Base-by-base conservation (phyloP, 2,329 filamentous ascomycete species). In the Pseudogymnoascus sp. region DNA sequence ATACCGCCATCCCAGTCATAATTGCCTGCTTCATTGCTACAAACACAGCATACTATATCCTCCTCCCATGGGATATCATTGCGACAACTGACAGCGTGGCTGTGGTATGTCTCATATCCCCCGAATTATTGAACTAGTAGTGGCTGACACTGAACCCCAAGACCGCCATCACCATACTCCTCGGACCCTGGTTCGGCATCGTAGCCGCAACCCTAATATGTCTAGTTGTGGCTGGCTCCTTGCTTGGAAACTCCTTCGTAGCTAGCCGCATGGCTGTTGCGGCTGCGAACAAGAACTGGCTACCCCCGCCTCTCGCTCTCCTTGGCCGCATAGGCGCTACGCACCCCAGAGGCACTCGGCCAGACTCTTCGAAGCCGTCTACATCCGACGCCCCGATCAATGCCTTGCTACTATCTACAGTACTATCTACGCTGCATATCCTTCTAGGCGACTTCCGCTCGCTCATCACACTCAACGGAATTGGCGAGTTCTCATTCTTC, bases 401-500 rank as follows among this genome's bases (percentile, higher is more conserved):
- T 65, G 81, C 83, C 6, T 75, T 84, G 40, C 70, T 81, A 1
- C 74, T 85, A 0, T 80, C 80, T 0, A 75, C 78, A 0, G 16
- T 78, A 0, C 74, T 85, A 0, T 81, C 83, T 0, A 70, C 83
- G 0, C 62, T 85, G 1, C 88, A 87, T 70, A 85, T 88, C 33
- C 68, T 85, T 1, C 75, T 85, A 0, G 85, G 85, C 16, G 83
- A 79, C 70, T 87, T 88, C 74, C 79, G 84, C 35, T 80, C 82
- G 0, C 78, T 88, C 0, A 68, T 88, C 9, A 87, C 83, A 0
- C 85, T 85, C 66, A 84, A 84, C 60, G 83, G 83, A 0, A 73
- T 85, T 3, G 82, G 81, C 12, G 82, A 85, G 67, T 87, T 84
- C 69, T 80, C 84, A 0, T 88, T 87, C 72, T 87, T 87, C 74